These are phyloP conservation scores for Hura crepitans DNA, from an alignment of 441 rosid genomes.

Conservation along the genomic window DNA sequence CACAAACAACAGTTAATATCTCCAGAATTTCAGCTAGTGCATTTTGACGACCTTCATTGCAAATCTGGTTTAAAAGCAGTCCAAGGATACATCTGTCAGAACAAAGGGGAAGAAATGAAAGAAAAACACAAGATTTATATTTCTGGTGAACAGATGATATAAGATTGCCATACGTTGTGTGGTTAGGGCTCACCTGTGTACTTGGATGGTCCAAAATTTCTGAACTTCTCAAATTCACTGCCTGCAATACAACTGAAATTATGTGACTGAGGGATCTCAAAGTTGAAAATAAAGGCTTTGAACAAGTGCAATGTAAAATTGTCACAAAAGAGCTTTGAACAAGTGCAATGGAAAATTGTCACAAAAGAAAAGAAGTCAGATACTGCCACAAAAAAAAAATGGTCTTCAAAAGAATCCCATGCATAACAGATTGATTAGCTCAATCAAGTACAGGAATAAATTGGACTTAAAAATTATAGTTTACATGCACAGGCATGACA, in stretches of 20 bases:
- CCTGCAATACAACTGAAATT: conserved; percentile 58
- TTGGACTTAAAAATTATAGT: not conserved
- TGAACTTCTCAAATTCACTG: conserved; percentile 83
- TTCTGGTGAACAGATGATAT: conserved; percentile 24
- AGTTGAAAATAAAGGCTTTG: not conserved
- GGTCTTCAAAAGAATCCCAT: conserved; percentile 3
- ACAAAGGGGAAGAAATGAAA: conserved; percentile 32
- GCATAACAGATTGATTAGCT: not conserved
- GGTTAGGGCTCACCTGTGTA: conserved; percentile 53
- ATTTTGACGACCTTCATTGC: conserved; percentile 79
- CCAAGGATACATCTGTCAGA: conserved; percentile 45
- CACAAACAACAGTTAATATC: conserved; percentile 71
- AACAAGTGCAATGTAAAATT: not conserved
- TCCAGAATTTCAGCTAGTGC: conserved; percentile 89
- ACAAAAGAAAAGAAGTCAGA: no score
- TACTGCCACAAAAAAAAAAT: not conserved
- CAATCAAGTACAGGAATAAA: not conserved
- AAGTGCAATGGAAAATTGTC: no score
- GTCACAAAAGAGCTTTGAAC: no score
- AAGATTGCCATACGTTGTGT: conserved; percentile 5
- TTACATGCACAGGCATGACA: not conserved
- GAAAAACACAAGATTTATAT: conserved; percentile 34
- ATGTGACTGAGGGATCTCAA: conserved; percentile 30
- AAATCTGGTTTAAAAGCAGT: conserved; percentile 65
- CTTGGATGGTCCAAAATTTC: conserved; percentile 64